Percentiles rank a stretch among this genome's conserved stretches.
These are phyloP conservation scores for Phytophthora citricola DNA, from an alignment of 352 stramenopile genomes.

Conservation along the genomic window DNA sequence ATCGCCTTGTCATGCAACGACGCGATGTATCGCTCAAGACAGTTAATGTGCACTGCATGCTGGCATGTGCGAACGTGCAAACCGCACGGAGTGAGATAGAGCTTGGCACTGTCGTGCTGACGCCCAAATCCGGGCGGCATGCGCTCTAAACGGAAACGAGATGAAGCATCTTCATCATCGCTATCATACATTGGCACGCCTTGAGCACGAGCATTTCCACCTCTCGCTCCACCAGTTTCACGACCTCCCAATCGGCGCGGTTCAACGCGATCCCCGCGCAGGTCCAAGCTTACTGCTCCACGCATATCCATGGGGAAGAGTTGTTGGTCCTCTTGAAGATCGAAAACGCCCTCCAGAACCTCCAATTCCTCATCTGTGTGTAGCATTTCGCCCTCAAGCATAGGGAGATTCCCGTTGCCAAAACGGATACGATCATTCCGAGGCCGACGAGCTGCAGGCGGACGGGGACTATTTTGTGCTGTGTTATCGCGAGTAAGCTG, in stretches of 20 bases:
- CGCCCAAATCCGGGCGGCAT: slow-evolving; percentile 54
- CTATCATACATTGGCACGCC: slow-evolving; percentile 49
- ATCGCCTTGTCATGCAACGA: slow-evolving; percentile 89
- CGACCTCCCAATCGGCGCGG: slow-evolving; percentile 35
- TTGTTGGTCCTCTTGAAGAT: slow-evolving; percentile 69
- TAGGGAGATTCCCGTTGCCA: slow-evolving; percentile 45
- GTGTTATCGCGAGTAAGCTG: slow-evolving; percentile 51
- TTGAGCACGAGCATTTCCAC: slow-evolving; percentile 31
- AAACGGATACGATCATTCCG: slow-evolving; percentile 57
- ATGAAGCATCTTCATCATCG: slow-evolving; percentile 56
- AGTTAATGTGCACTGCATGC: slow-evolving; percentile 89
- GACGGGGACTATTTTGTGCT: slow-evolving; percentile 47
- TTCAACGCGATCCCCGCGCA: slow-evolving; percentile 38
- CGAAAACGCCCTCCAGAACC: slow-evolving; percentile 70
- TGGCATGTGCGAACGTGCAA: slow-evolving; percentile 89
- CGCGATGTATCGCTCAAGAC: slow-evolving; percentile 85
- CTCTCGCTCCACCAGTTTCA: slow-evolving; percentile 28
- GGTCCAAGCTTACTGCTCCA: slow-evolving; percentile 47
- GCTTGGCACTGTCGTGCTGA: slow-evolving; percentile 60
- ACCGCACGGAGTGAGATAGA: slow-evolving; percentile 81
- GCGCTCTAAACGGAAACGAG: slow-evolving; percentile 49
- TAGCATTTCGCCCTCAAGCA: slow-evolving; percentile 67
- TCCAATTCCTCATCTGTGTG: slow-evolving; percentile 75
- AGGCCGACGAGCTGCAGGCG: slow-evolving; percentile 34
- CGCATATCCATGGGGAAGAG: slow-evolving; percentile 62